phyloP scores from a whole-genome alignment of 1,139 yeast genomes.

The Debaryomyces robertsiae region DNA sequence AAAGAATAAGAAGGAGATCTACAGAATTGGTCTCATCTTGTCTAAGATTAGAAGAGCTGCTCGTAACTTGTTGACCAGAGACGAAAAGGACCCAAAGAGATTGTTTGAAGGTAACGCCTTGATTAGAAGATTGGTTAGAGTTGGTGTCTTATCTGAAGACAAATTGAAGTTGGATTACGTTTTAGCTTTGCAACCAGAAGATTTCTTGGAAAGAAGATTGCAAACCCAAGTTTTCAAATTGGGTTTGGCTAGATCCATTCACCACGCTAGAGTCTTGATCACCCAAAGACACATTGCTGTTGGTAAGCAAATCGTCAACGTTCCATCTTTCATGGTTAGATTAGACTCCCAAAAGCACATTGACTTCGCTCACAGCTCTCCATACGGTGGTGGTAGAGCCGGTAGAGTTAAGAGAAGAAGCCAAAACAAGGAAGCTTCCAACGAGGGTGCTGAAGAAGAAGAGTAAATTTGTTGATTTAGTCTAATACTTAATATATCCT shows the following conservation, averaged over 20 bases:
- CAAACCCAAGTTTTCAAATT: slow-evolving; percentile 99
- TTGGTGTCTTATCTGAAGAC: slow-evolving; percentile 99
- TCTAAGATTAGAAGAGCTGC: slow-evolving; percentile 99
- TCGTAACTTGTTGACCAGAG: slow-evolving; percentile 99
- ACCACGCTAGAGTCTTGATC: slow-evolving; percentile 99
- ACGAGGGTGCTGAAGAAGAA: slow-evolving; percentile 67
- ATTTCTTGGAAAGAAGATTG: slow-evolving; percentile 99
- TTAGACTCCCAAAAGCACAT: slow-evolving; percentile 99
- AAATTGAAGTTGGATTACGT: slow-evolving; percentile 99
- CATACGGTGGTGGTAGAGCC: slow-evolving; percentile 99
- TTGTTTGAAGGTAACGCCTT: slow-evolving; percentile 99
- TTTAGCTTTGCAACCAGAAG: slow-evolving; percentile 96
- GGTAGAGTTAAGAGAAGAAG: slow-evolving; percentile 99
- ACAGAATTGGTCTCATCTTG: slow-evolving; percentile 98
- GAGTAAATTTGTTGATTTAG: slow-evolving; percentile 43
- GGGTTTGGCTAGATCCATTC: slow-evolving; percentile 99
- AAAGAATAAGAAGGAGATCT: slow-evolving; percentile 99
- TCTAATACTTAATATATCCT: slow-evolving; percentile 8
- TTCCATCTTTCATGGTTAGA: slow-evolving; percentile 99
- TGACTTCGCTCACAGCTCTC: slow-evolving; percentile 98
- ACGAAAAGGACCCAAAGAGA: slow-evolving; percentile 99
- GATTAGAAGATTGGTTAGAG: slow-evolving; percentile 96
- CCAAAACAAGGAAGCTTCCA: slow-evolving; percentile 65
- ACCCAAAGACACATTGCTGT: slow-evolving; percentile 99
- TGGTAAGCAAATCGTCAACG: slow-evolving; percentile 98